Evolutionary conservation across 306 rosid species (phyloP), one percentile per base, ranked within the genome.

Genomic region (Macrotyloma uniflorum): DNA sequence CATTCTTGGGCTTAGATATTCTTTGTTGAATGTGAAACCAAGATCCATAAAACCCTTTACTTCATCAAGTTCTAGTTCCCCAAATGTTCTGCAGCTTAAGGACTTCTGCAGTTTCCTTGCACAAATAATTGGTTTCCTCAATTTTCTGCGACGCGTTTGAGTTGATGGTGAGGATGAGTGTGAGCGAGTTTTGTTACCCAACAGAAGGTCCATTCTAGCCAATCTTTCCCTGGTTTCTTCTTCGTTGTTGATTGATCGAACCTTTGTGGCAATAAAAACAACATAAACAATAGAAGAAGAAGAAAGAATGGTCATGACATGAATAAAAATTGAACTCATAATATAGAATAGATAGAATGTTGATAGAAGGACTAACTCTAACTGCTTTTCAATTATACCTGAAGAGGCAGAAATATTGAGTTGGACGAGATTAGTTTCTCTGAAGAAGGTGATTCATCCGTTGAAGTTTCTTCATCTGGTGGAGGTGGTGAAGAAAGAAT

Each of bases 61-160:
- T 88, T 94, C 98, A 81, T 91, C 92, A 1, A 94, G 85, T 70
- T 94, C 98, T 13, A 94, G 91, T 50, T 94, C 94, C 53, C 91
- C 89, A 20, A 86, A 61, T 64, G 89, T 83, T 76, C 61, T 85
- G 84, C 91, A 87, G 80, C 94, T 94, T 87, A 85, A 86, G 26
- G 91, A 84, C 68, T 94, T 94, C 14, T 73, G 46, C 12, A 94
- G 82, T 75, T 65, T 86, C 50, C 71, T 58, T 4, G 66, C 61
- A 22, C 42, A 15, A 19, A 45, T 24, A 46, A 19, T 58, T 0
- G 23, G 57, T 12, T 76, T 78, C 24, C 61, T 84, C 12, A 16
- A 71, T 54, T 23, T 78, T 35, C 64, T 82, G 45, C 24, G 51
- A 2, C 13, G 32, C 35, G 70, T 77, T 76, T 79, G 74, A 28